Conservation (phyloP, 495 filamentous ascomycete species). For the Clavariopsis aquatica region DNA sequence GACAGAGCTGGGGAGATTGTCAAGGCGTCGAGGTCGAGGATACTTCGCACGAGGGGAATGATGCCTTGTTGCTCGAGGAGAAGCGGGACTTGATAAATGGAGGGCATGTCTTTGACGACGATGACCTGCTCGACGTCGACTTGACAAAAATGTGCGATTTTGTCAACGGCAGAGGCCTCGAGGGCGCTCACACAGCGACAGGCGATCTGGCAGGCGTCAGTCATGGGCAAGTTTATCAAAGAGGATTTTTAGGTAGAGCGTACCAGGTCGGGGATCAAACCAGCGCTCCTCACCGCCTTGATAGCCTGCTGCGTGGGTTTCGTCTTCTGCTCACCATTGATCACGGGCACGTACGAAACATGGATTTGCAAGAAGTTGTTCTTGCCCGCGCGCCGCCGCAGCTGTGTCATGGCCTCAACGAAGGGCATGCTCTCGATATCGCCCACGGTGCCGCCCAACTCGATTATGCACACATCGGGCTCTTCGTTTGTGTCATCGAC, state of each 20-base stretch:
- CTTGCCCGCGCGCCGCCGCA: slow-evolving; percentile 69
- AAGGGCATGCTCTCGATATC: slow-evolving; percentile 93
- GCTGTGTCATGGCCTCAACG: slow-evolving; percentile 79
- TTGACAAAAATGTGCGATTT: slow-evolving; percentile 86
- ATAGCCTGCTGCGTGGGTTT: slow-evolving; percentile 95
- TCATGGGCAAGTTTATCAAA: slow-evolving; percentile 6
- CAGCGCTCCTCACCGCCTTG: slow-evolving; percentile 73
- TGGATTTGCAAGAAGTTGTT: slow-evolving; percentile 84
- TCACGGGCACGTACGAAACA: slow-evolving; percentile 76
- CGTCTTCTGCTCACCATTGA: slow-evolving; percentile 84
- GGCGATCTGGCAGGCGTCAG: slow-evolving; percentile 63
- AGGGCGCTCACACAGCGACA: slow-evolving; percentile 82
- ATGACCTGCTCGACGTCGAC: slow-evolving; percentile 79
- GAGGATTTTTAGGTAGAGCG: slow-evolving; percentile 30
- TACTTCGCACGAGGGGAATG: slow-evolving; percentile 58
- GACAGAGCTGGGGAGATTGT: slow-evolving; percentile 51
- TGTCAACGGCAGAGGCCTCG: slow-evolving; percentile 71
- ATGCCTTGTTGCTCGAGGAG: slow-evolving; percentile 81
- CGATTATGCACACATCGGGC: slow-evolving; percentile 92
- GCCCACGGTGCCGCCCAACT: slow-evolving; percentile 77
- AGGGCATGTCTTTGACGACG: slow-evolving; percentile 79
- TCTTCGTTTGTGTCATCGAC: slow-evolving; percentile 80
- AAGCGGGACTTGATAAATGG: slow-evolving; percentile 89
- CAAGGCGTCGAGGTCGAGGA: slow-evolving; percentile 61
- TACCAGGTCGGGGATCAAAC: slow-evolving; percentile 81